phyloP scores from a whole-genome alignment of 371 early-diverging fungal species.

The Circinella umbellata region DNA sequence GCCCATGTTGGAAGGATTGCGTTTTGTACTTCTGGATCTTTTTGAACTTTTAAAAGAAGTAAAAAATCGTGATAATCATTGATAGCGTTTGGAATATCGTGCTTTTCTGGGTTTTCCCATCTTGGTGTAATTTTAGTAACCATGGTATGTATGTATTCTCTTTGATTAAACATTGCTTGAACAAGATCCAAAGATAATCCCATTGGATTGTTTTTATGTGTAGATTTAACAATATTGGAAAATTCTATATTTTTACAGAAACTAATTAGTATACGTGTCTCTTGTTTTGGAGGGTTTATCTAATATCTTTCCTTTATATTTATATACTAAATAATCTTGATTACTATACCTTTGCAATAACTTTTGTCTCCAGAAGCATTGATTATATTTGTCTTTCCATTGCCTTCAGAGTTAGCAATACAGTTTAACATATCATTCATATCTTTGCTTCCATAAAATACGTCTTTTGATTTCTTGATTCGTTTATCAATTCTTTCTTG shows the following conservation, averaged over 20 bases:
- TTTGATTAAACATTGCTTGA: neutral
- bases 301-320: too few relatives aligned
- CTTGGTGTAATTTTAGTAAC: neutral
- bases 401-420: too few relatives aligned
- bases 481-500: too few relatives aligned
- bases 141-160: neutral
- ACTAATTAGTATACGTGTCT: too few relatives aligned
- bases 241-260: neutral
- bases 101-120: neutral
- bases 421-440: too few relatives aligned
- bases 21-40: neutral
- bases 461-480: too few relatives aligned
- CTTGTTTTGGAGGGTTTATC: too few relatives aligned
- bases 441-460: too few relatives aligned
- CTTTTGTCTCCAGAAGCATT: too few relatives aligned
- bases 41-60: neutral
- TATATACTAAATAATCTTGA: too few relatives aligned
- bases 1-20: neutral
- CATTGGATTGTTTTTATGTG: slow-evolving; percentile 1
- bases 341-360: too few relatives aligned
- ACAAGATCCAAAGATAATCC: neutral
- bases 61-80: neutral
- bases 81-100: neutral
- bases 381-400: too few relatives aligned
- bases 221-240: neutral